Evolutionary conservation across 768 basidiomycete species (phyloP).

Genomic region (Ramaria sp.): DNA sequence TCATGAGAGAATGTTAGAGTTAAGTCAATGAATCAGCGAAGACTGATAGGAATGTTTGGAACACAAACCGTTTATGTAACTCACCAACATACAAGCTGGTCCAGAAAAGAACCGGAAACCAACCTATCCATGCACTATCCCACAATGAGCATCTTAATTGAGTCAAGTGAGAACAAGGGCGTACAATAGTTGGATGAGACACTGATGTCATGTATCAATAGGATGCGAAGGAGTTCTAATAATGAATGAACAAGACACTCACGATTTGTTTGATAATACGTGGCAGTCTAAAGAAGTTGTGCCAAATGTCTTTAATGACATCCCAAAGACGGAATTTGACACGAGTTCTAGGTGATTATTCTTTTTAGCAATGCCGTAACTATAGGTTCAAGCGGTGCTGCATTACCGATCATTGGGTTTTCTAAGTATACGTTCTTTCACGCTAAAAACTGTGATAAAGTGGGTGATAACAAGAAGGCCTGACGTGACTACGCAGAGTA

Average conservation of each 20-base stretch:
- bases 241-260: constrained; percentile 24
- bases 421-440: constrained; percentile 69
- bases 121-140: constrained; percentile 67
- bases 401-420: constrained; percentile 20
- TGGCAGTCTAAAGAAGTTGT: constrained; percentile 59
- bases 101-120: constrained; percentile 92
- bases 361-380: background rate
- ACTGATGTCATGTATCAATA: constrained; percentile 29
- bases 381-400: background rate
- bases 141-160: background rate
- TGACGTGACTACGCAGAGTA: constrained; percentile 66
- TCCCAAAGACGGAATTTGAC: constrained; percentile 23
- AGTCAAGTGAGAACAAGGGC: constrained; percentile 16
- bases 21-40: background rate
- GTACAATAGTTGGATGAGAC: constrained; percentile 72
- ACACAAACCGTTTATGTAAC: constrained; percentile 51
- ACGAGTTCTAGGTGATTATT: background rate
- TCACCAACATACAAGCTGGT: constrained; percentile 83
- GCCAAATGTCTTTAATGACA: constrained; percentile 55
- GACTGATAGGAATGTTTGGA: constrained; percentile 14
- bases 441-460: constrained; percentile 41
- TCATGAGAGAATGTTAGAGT: background rate
- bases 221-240: background rate
- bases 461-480: constrained; percentile 59
- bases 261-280: constrained; percentile 72